Base-by-base conservation (phyloP, 2,329 filamentous ascomycete species). In the Ophioceras dolichostomum region DNA sequence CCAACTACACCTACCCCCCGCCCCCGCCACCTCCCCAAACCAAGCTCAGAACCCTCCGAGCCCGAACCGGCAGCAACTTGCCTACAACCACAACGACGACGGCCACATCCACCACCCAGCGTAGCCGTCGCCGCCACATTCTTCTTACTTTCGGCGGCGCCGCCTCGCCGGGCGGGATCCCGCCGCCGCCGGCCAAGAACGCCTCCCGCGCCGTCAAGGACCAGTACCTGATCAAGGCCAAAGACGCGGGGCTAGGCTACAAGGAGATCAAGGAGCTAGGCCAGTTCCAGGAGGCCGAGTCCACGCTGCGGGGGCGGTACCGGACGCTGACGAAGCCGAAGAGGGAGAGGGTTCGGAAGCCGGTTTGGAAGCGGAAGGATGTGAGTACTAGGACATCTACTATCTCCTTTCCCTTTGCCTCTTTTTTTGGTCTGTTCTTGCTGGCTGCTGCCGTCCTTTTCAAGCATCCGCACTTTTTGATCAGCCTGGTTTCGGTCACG, bases 271-370 rank as follows among this genome's bases (percentile, higher is more conserved):
- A 68, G 27, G 47, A 51, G 6, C 49, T 58, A 14, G 72, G 76
- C 12, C 57, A 62, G 1, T 79, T 79, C 44, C 56, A 52, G 1
- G 77, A 83, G 47, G 76, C 79, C 2, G 80, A 84, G 56, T 82
- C 79, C 10, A 87, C 83, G 1, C 62, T 88, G 27, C 68, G 83
- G 12, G 83, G 83, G 0, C 68, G 80, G 0, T 76, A 71, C 46
- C 65, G 82, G 4, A 73, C 68, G 3, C 54, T 85, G 47, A 83
- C 73, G 7, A 84, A 83, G 58, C 56, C 59, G 10, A 73, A 73
- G 46, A 62, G 68, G 24, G 65, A 73, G 39, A 64, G 82, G 5
- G 70, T 83, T 3, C 65, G 83, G 7, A 76, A 73, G 53, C 81
- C 82, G 0, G 56, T 67, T 40, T 87, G 81, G 80, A 63, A 54